Conservation (phyloP, 2,329 filamentous ascomycete genomes). For the Lithohypha guttulata region DNA sequence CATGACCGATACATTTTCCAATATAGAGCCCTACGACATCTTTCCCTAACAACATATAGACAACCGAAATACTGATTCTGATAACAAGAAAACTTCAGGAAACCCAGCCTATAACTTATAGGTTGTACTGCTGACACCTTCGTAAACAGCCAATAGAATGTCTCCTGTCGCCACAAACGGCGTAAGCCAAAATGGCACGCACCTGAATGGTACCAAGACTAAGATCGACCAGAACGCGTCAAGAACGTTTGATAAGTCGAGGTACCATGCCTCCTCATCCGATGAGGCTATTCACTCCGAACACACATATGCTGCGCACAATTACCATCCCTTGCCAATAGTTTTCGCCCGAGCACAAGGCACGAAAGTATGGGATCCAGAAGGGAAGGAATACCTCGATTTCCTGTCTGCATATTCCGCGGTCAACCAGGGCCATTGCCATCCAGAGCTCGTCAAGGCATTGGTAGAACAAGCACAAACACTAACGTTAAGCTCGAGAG, state of each 20-base stretch:
- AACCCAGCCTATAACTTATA: too few relatives aligned
- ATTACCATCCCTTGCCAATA: conserved; percentile 94
- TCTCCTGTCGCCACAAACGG: neutral
- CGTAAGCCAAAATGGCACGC: conserved; percentile 5
- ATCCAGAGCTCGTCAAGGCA: conserved; percentile 87
- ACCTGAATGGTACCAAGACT: conserved; percentile 10
- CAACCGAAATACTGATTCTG: too few relatives aligned
- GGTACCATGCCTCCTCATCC: conserved; percentile 68
- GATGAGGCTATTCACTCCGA: conserved; percentile 69
- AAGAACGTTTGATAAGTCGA: conserved; percentile 30
- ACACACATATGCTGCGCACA: conserved; percentile 82
- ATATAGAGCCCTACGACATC: neutral
- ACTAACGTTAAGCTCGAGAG: conserved; percentile 82
- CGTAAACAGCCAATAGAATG: conserved; percentile 4
- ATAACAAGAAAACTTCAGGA: too few relatives aligned
- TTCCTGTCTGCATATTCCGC: conserved; percentile 97
- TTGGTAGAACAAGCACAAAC: conserved; percentile 80
- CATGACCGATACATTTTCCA: conserved; percentile 15
- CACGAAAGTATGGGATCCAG: conserved; percentile 90
- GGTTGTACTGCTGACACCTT: neutral
- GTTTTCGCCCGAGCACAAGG: conserved; percentile 82
- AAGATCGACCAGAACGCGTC: conserved; percentile 26
- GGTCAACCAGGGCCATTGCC: conserved; percentile 96
- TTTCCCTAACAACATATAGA: too few relatives aligned
- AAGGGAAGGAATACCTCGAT: conserved; percentile 90